A percentile compares a stretch with the other conserved stretches of the same genome.
Conservation (phyloP, 2,329 filamentous ascomycete species). For the Aspergillus luchuensis region DNA sequence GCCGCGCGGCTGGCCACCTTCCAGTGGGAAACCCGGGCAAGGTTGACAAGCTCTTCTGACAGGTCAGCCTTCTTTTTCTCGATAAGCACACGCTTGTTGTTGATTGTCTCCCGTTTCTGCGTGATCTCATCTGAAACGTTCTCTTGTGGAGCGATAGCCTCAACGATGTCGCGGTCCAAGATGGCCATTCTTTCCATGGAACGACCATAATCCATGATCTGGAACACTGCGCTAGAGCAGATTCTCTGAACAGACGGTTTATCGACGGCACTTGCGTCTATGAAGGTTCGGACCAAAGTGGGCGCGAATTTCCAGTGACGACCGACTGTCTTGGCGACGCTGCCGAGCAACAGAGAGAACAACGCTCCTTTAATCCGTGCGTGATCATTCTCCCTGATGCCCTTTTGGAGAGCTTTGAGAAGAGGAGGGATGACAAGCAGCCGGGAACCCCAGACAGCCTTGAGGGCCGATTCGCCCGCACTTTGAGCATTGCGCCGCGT, state of each 20-base stretch:
- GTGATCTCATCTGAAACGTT: constrained; percentile 59
- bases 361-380: constrained; percentile 92
- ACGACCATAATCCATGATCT: constrained; percentile 89
- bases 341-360: constrained; percentile 87
- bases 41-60: constrained; percentile 76
- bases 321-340: constrained; percentile 80
- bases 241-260: constrained; percentile 93
- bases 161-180: constrained; percentile 69
- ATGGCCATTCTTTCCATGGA: constrained; percentile 84
- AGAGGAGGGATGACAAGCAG: constrained; percentile 89
- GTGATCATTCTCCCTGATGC: constrained; percentile 77
- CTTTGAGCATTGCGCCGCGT: constrained; percentile 92
- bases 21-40: constrained; percentile 84
- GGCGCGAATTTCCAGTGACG: constrained; percentile 96
- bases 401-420: constrained; percentile 73
- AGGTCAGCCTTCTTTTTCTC: constrained; percentile 81
- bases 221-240: constrained; percentile 76
- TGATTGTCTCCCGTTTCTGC: constrained; percentile 71
- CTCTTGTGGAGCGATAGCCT: constrained; percentile 69
- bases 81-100: constrained; percentile 72
- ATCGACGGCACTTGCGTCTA: constrained; percentile 85
- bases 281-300: constrained; percentile 83
- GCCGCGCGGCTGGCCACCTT: constrained; percentile 90
- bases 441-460: constrained; percentile 83
- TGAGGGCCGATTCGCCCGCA: constrained; percentile 89